Evolutionary conservation across 2,329 filamentous ascomycete species (phyloP), one percentile per base, ranked within the genome.

Genomic region (Sclerotinia nivalis): DNA sequence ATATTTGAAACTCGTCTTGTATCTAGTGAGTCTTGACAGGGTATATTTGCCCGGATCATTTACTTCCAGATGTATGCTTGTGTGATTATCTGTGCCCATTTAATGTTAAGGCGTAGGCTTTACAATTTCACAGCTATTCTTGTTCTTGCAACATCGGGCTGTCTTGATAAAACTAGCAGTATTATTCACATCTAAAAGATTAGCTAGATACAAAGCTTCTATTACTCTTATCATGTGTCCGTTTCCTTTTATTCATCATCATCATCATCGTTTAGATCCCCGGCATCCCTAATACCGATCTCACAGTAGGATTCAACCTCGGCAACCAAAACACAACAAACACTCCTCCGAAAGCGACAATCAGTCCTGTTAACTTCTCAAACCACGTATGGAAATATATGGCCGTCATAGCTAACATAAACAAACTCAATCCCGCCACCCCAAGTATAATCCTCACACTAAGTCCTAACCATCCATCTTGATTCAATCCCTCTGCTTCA

Each of bases 361-460:
- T 49, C 47, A 87, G 75, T 1, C 85, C 85, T 40, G 83, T 84
- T 69, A 85, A 77, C 84, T 98, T 99, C 83, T 99, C 96, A 76
- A 96, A 90, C 94, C 95, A 98, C 0, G 96, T 99, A 80, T 99
- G 96, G 78, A 99, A 99, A 84, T 95, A 99, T 52, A 96, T 94
- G 3, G 94, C 94, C 54, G 96, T 99, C 96, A 99, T 99, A 72
- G 98, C 84, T 79, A 99, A 81, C 96, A 99, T 99, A 93, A 96
- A 98, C 83, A 90, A 87, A 77, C 90, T 93, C 77, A 97, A 76
- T 0, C 81, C 89, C 25, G 91, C 86, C 37, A 97, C 88, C 0
- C 78, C 85, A 34, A 85, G 81, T 72, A 89, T 86, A 73, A 91
- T 82, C 84, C 87, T 83, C 75, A 81, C 81, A 12, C 85, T 81